These are phyloP conservation scores for Odontarrhena argentea DNA, from an alignment of 345 rosid genomes.

Conservation along the genomic window DNA sequence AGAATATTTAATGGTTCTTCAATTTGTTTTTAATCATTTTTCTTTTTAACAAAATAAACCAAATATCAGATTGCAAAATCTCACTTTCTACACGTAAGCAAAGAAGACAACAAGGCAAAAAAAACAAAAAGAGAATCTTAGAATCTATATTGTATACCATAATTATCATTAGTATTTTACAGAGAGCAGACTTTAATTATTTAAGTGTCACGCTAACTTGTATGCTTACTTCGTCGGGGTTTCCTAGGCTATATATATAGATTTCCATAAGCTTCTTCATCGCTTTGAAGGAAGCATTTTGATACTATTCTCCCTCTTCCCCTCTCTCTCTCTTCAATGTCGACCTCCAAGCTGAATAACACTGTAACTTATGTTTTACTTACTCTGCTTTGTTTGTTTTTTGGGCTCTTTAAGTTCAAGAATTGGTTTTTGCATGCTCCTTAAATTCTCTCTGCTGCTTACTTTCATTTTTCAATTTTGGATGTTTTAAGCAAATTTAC, in stretches of 20 bases:
- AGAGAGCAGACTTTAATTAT: too few species aligned
- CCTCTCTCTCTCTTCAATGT: constrained; percentile 44
- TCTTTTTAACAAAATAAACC: too few species aligned
- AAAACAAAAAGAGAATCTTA: too few species aligned
- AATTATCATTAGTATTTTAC: background rate
- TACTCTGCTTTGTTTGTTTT: background rate
- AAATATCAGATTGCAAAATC: too few species aligned
- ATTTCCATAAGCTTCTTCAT: constrained; percentile 26
- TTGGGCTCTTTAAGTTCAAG: too few species aligned
- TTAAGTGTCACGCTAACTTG: background rate
- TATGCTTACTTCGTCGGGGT: constrained; percentile 16
- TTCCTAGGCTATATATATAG: background rate
- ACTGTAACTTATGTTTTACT: constrained; percentile 44
- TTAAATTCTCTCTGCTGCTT: background rate
- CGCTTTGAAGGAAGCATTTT: constrained; percentile 20
- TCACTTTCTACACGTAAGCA: too few species aligned
- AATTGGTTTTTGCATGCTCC: constrained; percentile 5
- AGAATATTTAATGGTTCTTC: too few species aligned
- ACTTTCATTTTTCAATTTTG: constrained; percentile 15
- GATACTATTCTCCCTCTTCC: background rate
- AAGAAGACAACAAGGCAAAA: too few species aligned
- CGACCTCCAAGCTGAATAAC: constrained; percentile 54
- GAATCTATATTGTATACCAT: too few species aligned
- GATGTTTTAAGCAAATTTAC: background rate
- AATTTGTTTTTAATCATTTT: too few species aligned